Evolutionary conservation across 1,284 basidiomycete species (phyloP), one percentile per base, ranked within the genome.

Genomic region (Malassezia japonica): DNA sequence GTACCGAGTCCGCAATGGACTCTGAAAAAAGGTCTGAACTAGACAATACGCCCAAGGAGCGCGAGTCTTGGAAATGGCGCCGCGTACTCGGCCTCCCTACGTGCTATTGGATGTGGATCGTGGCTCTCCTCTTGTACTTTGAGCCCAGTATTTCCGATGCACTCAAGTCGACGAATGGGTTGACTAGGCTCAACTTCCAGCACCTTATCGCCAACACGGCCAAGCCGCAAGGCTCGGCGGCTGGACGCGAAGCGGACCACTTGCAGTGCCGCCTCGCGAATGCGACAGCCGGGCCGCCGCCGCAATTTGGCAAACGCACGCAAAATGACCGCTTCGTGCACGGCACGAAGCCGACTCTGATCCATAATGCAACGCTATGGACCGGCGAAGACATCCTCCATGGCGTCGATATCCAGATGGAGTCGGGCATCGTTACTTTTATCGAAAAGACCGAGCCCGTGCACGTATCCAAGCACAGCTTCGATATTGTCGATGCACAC

Each of bases 361-460:
- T 91, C 60, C 78, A 78, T 67, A 88, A 91, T 70, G 86, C 81
- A 2, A 82, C 81, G 0, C 78, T 92, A 16, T 86, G 87, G 79
- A 87, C 85, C 0, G 86, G 86, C 16, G 79, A 78, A 38, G 80
- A 84, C 60, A 74, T 85, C 31, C 69, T 85, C 16, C 74, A 78
- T 24, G 83, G 64, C 5, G 61, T 64, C 6, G 75, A 72, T 23
- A 57, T 80, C 7, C 67, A 75, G 28, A 61, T 79, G 31, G 73
- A 76, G 27, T 63, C 71, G 21, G 79, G 78, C 7, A 62, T 79
- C 8, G 74, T 79, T 50, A 61, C 72, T 36, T 67, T 70, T 21
- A 67, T 79, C 16, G 72, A 73, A 25, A 56, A 58, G 18, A 52
- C 38, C 64, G 31, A 44, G 21, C 18, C 43, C 10, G 44, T 39